Conservation (phyloP, 2,329 filamentous ascomycete genomes). For the Aureobasidium subglaciale region DNA sequence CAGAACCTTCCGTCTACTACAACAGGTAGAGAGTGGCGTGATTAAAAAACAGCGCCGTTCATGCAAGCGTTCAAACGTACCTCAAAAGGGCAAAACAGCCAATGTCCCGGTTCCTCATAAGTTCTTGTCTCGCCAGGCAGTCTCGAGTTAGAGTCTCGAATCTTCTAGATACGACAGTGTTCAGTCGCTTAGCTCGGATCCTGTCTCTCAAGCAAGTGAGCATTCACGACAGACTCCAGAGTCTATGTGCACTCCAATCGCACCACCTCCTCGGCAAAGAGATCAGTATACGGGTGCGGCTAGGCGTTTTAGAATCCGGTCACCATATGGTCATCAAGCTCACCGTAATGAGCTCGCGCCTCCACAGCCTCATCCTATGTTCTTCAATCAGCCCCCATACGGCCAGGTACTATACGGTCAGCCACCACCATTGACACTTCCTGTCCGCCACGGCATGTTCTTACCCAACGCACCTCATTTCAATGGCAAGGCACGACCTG, state of each 20-base stretch:
- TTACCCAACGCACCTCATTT: not conserved
- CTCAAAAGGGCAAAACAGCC: not conserved
- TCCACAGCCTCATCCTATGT: not conserved
- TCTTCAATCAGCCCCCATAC: not conserved
- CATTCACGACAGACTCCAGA: not conserved
- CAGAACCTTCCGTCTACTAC: not conserved
- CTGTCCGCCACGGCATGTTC: not conserved
- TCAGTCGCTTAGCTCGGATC: not conserved
- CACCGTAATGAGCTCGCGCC: not conserved
- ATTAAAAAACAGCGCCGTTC: not conserved
- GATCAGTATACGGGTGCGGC: too few relatives aligned
- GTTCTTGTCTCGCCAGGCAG: slow-evolving; percentile 9
- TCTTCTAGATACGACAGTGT: not conserved
- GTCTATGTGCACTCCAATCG: not conserved
- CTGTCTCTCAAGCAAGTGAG: not conserved
- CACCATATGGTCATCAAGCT: not conserved
- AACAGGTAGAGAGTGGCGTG: not conserved
- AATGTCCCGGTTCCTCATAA: slow-evolving; percentile 1
- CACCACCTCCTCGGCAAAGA: not conserved
- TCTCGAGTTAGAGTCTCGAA: not conserved
- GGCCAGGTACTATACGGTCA: too few relatives aligned
- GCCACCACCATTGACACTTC: not conserved
- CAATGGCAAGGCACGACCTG: not conserved
- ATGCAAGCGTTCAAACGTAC: not conserved
- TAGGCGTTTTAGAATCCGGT: not conserved